A percentile compares a stretch with the other conserved stretches of the same genome.
phyloP scores from a whole-genome alignment of 2,329 filamentous ascomycete genomes.

The Aureobasidium uvarum region DNA sequence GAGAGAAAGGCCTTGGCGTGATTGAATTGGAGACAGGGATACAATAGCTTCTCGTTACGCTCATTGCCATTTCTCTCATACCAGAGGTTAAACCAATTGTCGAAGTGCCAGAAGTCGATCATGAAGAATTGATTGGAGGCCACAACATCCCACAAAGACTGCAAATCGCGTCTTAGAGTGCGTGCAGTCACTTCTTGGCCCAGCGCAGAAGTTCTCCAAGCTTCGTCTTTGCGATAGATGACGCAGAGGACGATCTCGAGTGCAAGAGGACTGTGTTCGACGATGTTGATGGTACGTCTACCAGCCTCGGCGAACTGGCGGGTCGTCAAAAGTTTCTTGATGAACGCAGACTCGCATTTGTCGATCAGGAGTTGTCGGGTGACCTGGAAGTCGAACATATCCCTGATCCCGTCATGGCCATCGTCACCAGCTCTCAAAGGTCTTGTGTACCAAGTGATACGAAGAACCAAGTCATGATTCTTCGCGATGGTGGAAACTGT shows the following conservation, averaged over 20 bases:
- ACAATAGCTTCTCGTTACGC: conserved; percentile 26
- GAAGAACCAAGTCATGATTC: conserved; percentile 29
- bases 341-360: background rate
- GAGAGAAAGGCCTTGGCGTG: conserved; percentile 34
- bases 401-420: conserved; percentile 22
- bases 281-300: background rate
- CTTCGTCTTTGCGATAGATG: background rate
- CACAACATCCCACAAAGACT: background rate
- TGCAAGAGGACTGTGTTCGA: background rate
- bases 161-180: background rate
- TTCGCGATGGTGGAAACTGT: conserved; percentile 24
- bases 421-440: background rate
- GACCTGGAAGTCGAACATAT: conserved; percentile 29
- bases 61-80: background rate
- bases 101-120: background rate
- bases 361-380: conserved; percentile 21
- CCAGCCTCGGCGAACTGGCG: conserved; percentile 3
- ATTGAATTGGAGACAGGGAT: conserved; percentile 37
- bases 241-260: conserved; percentile 4
- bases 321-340: conserved; percentile 23
- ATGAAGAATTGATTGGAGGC: background rate
- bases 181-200: background rate
- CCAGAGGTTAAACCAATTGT: background rate
- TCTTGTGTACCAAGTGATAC: conserved; percentile 28
- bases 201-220: background rate